Conservation (phyloP, 1,284 basidiomycete genomes). For the Cryptococcus hybrid region DNA sequence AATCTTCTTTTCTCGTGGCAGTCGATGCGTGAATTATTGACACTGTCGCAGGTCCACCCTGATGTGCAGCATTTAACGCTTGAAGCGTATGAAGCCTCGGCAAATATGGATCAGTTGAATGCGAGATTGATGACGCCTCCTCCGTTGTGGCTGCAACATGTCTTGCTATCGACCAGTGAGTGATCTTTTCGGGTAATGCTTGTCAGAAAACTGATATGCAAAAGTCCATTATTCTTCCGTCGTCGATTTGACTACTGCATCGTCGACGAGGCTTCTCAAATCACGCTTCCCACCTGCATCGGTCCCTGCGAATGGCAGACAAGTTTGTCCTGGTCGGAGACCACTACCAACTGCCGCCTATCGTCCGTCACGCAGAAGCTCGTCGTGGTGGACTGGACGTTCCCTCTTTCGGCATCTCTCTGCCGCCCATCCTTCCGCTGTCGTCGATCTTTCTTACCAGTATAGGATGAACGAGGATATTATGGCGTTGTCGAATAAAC, state of each 20-base stretch:
- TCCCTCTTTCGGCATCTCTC: constrained; percentile 80
- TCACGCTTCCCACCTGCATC: constrained; percentile 91
- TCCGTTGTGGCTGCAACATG: constrained; percentile 95
- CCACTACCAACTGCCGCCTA: constrained; percentile 92
- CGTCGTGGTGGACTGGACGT: constrained; percentile 81
- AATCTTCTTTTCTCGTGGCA: neutral
- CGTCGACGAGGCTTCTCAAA: constrained; percentile 97
- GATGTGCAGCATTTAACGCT: constrained; percentile 71
- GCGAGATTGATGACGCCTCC: constrained; percentile 75
- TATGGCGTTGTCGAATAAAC: constrained; percentile 85
- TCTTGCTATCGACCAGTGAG: constrained; percentile 87
- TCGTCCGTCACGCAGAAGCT: constrained; percentile 78
- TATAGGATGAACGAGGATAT: constrained; percentile 98
- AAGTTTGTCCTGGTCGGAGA: constrained; percentile 95
- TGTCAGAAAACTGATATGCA: constrained; percentile 36
- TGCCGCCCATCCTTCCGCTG: constrained; percentile 76
- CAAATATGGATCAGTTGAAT: constrained; percentile 73
- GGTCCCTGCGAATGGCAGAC: constrained; percentile 76
- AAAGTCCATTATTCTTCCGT: constrained; percentile 76
- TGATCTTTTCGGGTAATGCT: constrained; percentile 7
- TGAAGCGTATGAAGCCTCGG: constrained; percentile 57
- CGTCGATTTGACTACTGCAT: constrained; percentile 95
- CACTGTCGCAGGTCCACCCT: constrained; percentile 64
- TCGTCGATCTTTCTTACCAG: constrained; percentile 79
- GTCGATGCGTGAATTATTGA: neutral